Conservation (phyloP, 192 early-diverging fungal genomes). For the Coemansia aciculifera region DNA sequence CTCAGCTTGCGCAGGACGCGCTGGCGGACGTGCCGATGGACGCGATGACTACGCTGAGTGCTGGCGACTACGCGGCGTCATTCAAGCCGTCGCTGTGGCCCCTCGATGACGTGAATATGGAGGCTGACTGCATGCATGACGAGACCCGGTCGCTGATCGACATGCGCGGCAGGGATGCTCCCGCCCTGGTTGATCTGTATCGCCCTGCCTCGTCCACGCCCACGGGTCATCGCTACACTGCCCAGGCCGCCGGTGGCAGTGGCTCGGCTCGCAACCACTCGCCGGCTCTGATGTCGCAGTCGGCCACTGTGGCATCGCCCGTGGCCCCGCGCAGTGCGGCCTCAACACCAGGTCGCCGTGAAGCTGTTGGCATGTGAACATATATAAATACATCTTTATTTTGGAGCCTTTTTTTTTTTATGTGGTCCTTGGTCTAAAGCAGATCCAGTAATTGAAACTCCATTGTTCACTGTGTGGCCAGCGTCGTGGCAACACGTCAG, state of each 20-base stretch:
- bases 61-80: constrained; percentile 31
- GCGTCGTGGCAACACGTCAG: constrained; percentile 7
- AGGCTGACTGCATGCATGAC: constrained; percentile 14
- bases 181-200: constrained; percentile 26
- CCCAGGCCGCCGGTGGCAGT: not conserved
- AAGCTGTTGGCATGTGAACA: constrained; percentile 30
- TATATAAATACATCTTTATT: not conserved
- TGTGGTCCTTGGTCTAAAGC: not conserved
- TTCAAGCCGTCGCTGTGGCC: constrained; percentile 47
- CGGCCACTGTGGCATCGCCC: constrained; percentile 23
- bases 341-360: constrained; percentile 49
- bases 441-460: not conserved
- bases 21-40: constrained; percentile 41
- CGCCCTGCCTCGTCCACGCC: constrained; percentile 48
- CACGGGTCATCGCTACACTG: constrained; percentile 19
- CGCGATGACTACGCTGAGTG: constrained; percentile 43
- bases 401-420: not conserved
- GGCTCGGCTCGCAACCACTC: constrained; percentile 27
- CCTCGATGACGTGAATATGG: constrained; percentile 11
- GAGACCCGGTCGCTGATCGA: constrained; percentile 47
- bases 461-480: constrained; percentile 9
- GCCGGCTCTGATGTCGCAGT: constrained; percentile 17
- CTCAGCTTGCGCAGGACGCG: constrained; percentile 34
- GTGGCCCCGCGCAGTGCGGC: constrained; percentile 50
- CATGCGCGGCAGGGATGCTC: constrained; percentile 16